These are phyloP conservation scores for Suhomyces panamericanus DNA, from an alignment of 1,139 yeast genomes.

Conservation along the genomic window DNA sequence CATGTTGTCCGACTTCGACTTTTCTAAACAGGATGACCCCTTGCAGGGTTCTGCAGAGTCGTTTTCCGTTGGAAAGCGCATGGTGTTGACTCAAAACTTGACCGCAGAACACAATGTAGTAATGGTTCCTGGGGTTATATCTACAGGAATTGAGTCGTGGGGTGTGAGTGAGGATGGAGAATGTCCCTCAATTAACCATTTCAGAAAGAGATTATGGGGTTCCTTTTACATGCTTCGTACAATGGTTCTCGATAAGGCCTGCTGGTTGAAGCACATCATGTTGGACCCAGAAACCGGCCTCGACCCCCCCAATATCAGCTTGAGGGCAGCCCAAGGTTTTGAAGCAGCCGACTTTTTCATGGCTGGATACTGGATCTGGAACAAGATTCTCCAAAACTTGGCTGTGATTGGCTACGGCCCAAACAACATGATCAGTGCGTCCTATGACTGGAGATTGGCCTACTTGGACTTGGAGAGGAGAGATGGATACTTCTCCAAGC, in stretches of 20 bases:
- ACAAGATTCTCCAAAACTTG: constrained; percentile 84
- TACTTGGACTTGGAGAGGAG: constrained; percentile 84
- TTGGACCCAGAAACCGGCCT: constrained; percentile 88
- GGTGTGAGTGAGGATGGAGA: constrained; percentile 62
- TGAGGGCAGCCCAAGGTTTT: constrained; percentile 94
- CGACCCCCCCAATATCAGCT: constrained; percentile 78
- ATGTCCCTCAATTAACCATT: constrained; percentile 82
- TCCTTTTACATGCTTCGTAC: constrained; percentile 92
- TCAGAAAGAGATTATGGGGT: constrained; percentile 93
- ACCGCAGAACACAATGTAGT: constrained; percentile 73
- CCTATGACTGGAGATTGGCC: constrained; percentile 95
- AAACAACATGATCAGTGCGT: constrained; percentile 83
- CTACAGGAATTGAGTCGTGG: constrained; percentile 96
- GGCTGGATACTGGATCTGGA: constrained; percentile 99
- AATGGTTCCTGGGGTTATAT: constrained; percentile 93
- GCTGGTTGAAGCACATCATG: constrained; percentile 92
- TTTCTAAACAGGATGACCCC: constrained; percentile 28
- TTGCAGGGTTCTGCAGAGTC: constrained; percentile 67
- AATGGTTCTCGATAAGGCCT: constrained; percentile 85
- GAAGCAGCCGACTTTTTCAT: constrained; percentile 96
- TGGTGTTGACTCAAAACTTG: constrained; percentile 53
- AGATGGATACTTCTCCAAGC: constrained; percentile 78
- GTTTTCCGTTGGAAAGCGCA: constrained; percentile 80
- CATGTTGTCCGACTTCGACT: constrained; percentile 58
- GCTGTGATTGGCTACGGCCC: constrained; percentile 95